Base-by-base conservation (phyloP, 164 flowering plant species). In the Echeveria elegans region DNA sequence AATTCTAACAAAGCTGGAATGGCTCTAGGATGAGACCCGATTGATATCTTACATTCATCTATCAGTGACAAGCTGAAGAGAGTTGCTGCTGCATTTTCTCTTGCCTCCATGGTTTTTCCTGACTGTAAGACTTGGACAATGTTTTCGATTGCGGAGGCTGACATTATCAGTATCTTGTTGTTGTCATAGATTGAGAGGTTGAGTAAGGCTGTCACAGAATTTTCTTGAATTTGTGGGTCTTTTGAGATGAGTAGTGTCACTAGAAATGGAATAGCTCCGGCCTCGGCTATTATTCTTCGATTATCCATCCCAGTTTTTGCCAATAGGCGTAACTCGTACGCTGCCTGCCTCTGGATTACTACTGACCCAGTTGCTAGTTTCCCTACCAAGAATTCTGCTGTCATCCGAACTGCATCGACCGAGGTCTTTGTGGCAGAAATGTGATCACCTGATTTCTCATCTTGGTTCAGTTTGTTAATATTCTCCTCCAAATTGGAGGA, bases 61-160 rank as follows among this genome's bases (percentile, higher is more conserved):
- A n/a, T n/a, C n/a, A n/a, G n/a, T n/a, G n/a, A n/a, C n/a, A n/a
- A 66, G 80, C 96, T 88, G 72, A 79, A 83, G 65, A 89, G 74
- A 3, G 89, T 73, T n/a, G 94, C 96, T 45, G 96, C 92, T 59
- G 96, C 92, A 73, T 92, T 89, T 78, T 86, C 95, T 71, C 87
- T 83, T 14, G 92, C 88, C 70, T 88, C 95, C 87, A 75, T 83
- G 41, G 83, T 86, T 70, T 69, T 79, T 26, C 95, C 92, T 1
- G 67, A 69, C 62, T 72, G 68, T 32, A 89, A 65, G 31, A 87
- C 88, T 16, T 79, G 69, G 31, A 83, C 41, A 18, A 88, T 80
- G 74, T 58, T 71, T 66, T 82, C 87, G 4, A 87, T 70, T 26
- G 87, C 86, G 7, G 91, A 89, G 0, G 88, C 86, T 60, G 82